A percentile compares a stretch with the other conserved stretches of the same genome.
Conservation (phyloP, 2,329 filamentous ascomycete genomes). For the Talaromyces verruculosus region DNA sequence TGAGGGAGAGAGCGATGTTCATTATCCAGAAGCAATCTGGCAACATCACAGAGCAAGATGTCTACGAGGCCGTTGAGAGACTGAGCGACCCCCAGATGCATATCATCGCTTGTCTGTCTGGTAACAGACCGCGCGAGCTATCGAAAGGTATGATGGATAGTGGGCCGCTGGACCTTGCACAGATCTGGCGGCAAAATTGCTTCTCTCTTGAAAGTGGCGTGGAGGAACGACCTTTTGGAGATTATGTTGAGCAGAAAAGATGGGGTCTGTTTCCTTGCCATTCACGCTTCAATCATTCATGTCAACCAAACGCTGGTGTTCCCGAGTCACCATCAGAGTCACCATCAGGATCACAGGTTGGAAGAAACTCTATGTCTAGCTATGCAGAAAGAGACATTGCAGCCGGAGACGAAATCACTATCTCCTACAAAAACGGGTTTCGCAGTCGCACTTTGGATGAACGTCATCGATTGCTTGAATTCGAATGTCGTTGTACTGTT, state of each 20-base stretch:
- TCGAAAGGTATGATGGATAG: background rate
- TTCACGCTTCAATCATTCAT: conserved; percentile 18
- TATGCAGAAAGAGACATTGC: conserved; percentile 16
- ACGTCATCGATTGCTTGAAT: conserved; percentile 18
- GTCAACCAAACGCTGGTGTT: background rate
- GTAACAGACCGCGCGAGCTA: background rate
- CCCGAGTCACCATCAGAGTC: background rate
- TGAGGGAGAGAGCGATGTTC: background rate
- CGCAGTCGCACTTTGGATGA: conserved; percentile 4
- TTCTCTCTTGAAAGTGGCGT: background rate
- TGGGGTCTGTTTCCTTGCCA: conserved; percentile 7
- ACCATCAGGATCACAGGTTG: background rate
- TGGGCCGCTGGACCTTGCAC: background rate
- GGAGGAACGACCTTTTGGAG: background rate
- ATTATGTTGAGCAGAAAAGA: background rate
- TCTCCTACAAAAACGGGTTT: conserved; percentile 17
- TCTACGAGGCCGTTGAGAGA: background rate
- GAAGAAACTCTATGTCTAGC: background rate
- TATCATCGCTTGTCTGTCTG: background rate
- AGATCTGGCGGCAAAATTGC: background rate
- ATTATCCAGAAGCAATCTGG: background rate
- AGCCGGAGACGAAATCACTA: conserved; percentile 10
- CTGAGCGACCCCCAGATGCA: background rate
- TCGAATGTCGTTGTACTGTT: conserved; percentile 20
- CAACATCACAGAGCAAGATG: background rate